Conservation (phyloP, 2,329 filamentous ascomycete species). For the Monosporascus sp. region DNA sequence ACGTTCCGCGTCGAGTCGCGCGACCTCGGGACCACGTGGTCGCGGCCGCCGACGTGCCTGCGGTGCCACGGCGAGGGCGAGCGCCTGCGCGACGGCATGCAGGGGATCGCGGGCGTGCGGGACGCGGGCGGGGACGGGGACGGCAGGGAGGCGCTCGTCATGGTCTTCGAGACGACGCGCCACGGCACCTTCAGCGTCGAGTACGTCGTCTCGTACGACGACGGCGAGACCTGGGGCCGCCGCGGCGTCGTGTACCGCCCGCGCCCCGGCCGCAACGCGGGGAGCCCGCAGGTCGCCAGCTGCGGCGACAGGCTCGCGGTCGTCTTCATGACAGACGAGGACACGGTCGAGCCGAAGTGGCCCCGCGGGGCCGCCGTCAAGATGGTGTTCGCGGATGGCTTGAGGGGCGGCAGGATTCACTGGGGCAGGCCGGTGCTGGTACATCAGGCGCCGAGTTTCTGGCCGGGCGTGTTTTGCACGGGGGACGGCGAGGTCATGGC, state of each 20-base stretch:
- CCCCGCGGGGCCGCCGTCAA: slow-evolving; percentile 35
- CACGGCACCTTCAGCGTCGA: slow-evolving; percentile 36
- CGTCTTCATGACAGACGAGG: slow-evolving; percentile 43
- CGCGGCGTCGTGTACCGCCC: slow-evolving; percentile 36
- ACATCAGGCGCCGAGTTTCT: slow-evolving; percentile 26
- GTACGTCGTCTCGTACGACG: slow-evolving; percentile 39
- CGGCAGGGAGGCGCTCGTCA: slow-evolving; percentile 32
- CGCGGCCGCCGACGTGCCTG: slow-evolving; percentile 30
- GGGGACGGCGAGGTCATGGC: slow-evolving; percentile 23
- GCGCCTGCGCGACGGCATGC: slow-evolving; percentile 37
- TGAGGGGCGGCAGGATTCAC: slow-evolving; percentile 26
- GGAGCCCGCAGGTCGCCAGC: slow-evolving; percentile 38
- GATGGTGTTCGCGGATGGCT: slow-evolving; percentile 29
- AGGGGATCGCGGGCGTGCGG: slow-evolving; percentile 30
- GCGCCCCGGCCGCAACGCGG: slow-evolving; percentile 31
- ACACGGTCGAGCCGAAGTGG: slow-evolving; percentile 30
- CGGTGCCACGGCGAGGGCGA: slow-evolving; percentile 30
- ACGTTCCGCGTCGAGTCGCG: slow-evolving; percentile 40
- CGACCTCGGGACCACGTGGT: slow-evolving; percentile 38
- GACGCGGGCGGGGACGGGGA: slow-evolving; percentile 23
- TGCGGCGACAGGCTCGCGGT: slow-evolving; percentile 35
- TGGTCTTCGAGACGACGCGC: slow-evolving; percentile 41
- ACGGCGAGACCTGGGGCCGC: slow-evolving; percentile 32
- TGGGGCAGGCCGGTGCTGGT: slow-evolving; percentile 29
- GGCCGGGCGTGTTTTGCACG: slow-evolving; percentile 31